Evolutionary conservation across 78 protist species (phyloP), one percentile per base, ranked within the genome.

Genomic region (Dictyostelium discoideum): DNA sequence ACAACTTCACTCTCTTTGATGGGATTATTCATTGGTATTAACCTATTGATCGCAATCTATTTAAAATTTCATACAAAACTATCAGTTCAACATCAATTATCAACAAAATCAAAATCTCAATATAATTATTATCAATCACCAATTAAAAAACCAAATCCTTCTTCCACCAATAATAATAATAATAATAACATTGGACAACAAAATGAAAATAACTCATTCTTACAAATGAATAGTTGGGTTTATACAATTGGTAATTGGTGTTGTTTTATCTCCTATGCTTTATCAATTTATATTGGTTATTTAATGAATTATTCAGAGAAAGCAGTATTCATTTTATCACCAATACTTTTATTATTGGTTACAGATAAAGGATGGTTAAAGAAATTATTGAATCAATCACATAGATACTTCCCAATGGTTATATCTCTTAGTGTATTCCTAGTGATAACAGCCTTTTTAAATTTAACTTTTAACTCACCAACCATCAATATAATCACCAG

Each of bases 371-470:
- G 85, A 9, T 37, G 39, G 29, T 8, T 78, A 39, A 57, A 63
- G 57, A 86, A 86, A 24, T 5, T 48, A 26, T 50, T 87, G 6
- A 8, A 44, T 16, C 85, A 87, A 39, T 77, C 86, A 40, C 93
- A 87, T 24, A 26, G 93, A 37, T 87, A 87, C 32, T 32, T 80
- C 3, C 93, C 85, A 42, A 78, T 87, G 93, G 20, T 87, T 13
- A 20, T 78, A 46, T 8, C 83, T 1, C 26, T 78, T 3, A 57
- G 85, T 32, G 13, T 24, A 9, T 60, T 78, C 18, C 40, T 87
- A 3, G 5, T 37, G 1, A 2, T 77, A 26, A 32, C 82, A 3
- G 18, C 77, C 5, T 24, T 87, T 37, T 11, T 44, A 20, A 16
- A 44, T 26, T 6, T 20, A 10, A 42, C 32, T 16, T 1, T 44